Conservation (phyloP, 164 flowering plant genomes). For the Nymphaea thermarum region DNA sequence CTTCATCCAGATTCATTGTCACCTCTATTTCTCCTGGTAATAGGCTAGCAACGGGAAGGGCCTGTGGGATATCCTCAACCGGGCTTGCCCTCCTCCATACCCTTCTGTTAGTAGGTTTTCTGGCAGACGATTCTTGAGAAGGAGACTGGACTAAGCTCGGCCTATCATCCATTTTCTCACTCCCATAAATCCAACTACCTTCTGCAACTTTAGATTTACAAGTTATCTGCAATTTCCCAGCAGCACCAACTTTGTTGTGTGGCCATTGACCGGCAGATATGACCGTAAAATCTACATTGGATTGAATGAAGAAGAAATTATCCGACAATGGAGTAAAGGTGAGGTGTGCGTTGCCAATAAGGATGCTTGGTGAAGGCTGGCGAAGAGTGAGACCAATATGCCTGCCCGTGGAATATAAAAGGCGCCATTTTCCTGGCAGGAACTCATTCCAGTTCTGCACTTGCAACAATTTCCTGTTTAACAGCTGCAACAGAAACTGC, state of each 20-base stretch:
- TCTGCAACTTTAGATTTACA: slow-evolving; percentile 18
- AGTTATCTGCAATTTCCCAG: slow-evolving; percentile 38
- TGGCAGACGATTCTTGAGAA: slow-evolving; percentile 18
- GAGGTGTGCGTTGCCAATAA: slow-evolving; percentile 56
- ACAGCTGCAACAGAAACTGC: background rate
- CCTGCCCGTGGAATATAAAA: slow-evolving; percentile 73
- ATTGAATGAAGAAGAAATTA: slow-evolving; percentile 29
- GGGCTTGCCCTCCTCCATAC: slow-evolving; percentile 41
- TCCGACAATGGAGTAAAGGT: slow-evolving; percentile 27
- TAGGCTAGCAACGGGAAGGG: slow-evolving; percentile 73
- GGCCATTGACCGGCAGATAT: slow-evolving; percentile 66
- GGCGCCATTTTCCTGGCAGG: slow-evolving; percentile 90
- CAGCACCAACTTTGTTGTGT: slow-evolving; percentile 54
- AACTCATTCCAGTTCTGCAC: slow-evolving; percentile 74
- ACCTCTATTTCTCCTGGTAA: slow-evolving; percentile 43
- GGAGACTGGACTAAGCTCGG: slow-evolving; percentile 1
- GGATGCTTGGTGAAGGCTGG: slow-evolving; percentile 57
- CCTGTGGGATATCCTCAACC: slow-evolving; percentile 56
- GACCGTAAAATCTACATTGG: slow-evolving; percentile 56
- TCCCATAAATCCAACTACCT: slow-evolving; percentile 52
- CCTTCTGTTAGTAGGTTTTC: slow-evolving; percentile 28
- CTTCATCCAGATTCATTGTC: slow-evolving; percentile 36
- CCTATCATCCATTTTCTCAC: slow-evolving; percentile 26
- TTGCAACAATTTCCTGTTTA: background rate
- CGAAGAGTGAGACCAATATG: slow-evolving; percentile 90